Conservation (phyloP, 108 stramenopile genomes). For the Cyclotella baltica region DNA sequence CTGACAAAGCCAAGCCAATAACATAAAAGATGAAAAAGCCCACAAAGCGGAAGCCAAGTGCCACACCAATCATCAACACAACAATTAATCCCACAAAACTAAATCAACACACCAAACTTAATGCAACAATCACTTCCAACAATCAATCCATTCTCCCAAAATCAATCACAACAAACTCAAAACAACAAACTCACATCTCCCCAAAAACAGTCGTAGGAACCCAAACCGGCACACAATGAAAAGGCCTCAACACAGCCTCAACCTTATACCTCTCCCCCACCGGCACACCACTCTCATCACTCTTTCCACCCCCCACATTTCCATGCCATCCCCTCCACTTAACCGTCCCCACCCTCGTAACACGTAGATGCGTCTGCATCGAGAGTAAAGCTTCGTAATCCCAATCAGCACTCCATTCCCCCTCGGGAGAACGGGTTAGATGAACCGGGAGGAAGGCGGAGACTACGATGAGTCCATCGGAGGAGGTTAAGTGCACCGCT, state of each 20-base stretch:
- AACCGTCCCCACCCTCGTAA: constrained; percentile 91
- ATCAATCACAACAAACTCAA: constrained; percentile 29
- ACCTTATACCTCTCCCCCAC: constrained; percentile 80
- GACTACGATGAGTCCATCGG: constrained; percentile 91
- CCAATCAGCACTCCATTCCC: constrained; percentile 90
- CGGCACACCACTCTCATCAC: constrained; percentile 84
- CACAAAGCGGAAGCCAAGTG: neutral
- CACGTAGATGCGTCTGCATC: constrained; percentile 93
- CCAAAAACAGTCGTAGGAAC: constrained; percentile 82
- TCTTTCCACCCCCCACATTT: constrained; percentile 62
- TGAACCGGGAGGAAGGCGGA: constrained; percentile 88
- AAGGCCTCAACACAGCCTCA: constrained; percentile 89
- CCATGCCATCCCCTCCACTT: constrained; percentile 94
- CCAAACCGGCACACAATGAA: constrained; percentile 98
- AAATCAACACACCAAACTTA: too few species aligned
- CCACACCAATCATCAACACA: too few species aligned
- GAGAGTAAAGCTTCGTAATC: constrained; percentile 95
- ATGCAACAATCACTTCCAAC: neutral
- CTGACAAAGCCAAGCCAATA: neutral
- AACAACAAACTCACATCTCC: constrained; percentile 73
- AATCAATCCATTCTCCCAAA: constrained; percentile 8
- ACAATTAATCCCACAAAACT: too few species aligned
- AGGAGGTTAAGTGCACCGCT: constrained; percentile 76
- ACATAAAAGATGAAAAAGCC: neutral
- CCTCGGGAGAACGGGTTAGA: constrained; percentile 66